These are phyloP conservation scores for Trichoderma erinaceum DNA, from an alignment of 495 filamentous ascomycete genomes.

Conservation along the genomic window DNA sequence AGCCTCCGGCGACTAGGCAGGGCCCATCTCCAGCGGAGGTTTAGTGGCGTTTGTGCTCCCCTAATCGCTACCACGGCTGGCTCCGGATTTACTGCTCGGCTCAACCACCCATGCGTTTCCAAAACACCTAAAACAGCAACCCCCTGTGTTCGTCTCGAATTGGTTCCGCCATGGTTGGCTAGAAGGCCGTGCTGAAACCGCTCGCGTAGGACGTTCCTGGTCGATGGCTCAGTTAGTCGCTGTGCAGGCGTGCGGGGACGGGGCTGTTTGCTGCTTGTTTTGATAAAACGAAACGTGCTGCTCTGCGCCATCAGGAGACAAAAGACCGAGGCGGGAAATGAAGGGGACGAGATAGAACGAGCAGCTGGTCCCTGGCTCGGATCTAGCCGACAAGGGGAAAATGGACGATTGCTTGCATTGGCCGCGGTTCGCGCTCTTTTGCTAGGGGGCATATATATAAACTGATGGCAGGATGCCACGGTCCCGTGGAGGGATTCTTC, in stretches of 20 bases:
- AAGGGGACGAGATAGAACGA: neutral
- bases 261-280: neutral
- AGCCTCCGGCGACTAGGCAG: neutral
- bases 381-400: neutral
- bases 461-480: neutral
- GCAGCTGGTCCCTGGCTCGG: neutral
- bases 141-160: constrained; percentile 9
- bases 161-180: neutral
- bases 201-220: neutral
- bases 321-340: constrained; percentile 3
- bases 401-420: neutral
- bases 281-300: neutral
- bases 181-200: neutral
- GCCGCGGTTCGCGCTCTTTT: neutral
- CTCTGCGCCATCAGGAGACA: neutral
- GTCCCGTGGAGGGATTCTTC: neutral
- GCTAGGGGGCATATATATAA: constrained; percentile 2
- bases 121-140: constrained; percentile 1
- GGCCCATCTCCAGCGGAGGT: neutral
- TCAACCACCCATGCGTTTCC: neutral
- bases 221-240: neutral
- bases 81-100: constrained; percentile 9
- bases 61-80: constrained; percentile 1
- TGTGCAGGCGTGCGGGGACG: neutral
- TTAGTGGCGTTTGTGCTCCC: neutral